A percentile compares a stretch with the other conserved stretches of the same genome.
Evolutionary conservation across 2,329 filamentous ascomycete genomes (phyloP).

Genomic region (Colletotrichum lupini): DNA sequence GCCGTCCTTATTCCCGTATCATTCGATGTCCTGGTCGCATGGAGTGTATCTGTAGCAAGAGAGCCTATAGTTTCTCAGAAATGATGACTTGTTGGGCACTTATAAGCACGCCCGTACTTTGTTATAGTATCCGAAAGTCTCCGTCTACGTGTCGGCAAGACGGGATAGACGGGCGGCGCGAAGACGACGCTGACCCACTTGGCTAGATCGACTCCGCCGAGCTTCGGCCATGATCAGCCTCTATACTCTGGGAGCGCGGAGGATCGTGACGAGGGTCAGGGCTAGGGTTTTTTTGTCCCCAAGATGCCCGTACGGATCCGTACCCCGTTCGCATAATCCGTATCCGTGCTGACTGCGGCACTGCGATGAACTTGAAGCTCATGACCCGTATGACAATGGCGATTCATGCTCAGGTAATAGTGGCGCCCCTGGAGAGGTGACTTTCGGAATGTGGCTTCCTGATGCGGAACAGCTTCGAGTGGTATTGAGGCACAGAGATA

Average conservation of each 20-base stretch:
- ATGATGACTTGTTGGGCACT: slow-evolving; percentile 3
- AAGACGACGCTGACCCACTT: slow-evolving; percentile 28
- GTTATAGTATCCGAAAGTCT: neutral
- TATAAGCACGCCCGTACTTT: neutral
- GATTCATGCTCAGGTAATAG: slow-evolving; percentile 29
- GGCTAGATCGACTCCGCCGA: slow-evolving; percentile 6
- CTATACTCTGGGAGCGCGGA: slow-evolving; percentile 21
- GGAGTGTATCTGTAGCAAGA: neutral
- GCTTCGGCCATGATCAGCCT: slow-evolving; percentile 27
- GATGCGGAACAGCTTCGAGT: neutral
- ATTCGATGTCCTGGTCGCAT: neutral
- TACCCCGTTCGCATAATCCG: too few relatives aligned
- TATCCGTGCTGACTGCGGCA: neutral
- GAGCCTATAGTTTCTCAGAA: slow-evolving; percentile 13
- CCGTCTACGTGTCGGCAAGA: slow-evolving; percentile 10
- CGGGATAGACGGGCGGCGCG: slow-evolving; percentile 9
- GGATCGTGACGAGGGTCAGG: slow-evolving; percentile 27
- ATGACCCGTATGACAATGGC: slow-evolving; percentile 41
- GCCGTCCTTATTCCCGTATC: neutral
- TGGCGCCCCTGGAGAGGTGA: slow-evolving; percentile 4
- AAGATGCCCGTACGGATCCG: neutral
- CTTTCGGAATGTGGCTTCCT: slow-evolving; percentile 4
- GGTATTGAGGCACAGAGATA: neutral
- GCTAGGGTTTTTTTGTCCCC: slow-evolving; percentile 27
- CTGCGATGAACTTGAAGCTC: neutral